Conservation (phyloP, 495 filamentous ascomycete genomes). For the Elasticomyces elasticus region DNA sequence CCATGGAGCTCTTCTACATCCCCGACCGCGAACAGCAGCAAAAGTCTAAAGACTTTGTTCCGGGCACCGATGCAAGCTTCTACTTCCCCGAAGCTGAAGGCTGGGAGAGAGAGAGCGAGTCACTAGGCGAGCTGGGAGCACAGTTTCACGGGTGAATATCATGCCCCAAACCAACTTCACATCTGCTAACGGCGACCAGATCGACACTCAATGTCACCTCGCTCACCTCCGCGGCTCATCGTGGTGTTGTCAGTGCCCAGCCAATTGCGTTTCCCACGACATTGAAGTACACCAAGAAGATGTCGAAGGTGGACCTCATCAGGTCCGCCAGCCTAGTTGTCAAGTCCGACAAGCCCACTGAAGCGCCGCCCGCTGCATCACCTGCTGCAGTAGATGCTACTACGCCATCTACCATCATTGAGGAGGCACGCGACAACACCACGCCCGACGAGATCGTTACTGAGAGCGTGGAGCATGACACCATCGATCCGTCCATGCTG, state of each 20-base stretch:
- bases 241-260: no score
- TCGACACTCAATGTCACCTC: neutral
- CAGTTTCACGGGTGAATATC: constrained; percentile 32
- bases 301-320: neutral
- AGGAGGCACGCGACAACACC: neutral
- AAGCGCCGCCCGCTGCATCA: neutral
- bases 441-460: neutral
- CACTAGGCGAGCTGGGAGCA: constrained; percentile 30
- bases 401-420: neutral
- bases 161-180: neutral
- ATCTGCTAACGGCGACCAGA: neutral
- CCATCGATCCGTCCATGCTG: constrained; percentile 10
- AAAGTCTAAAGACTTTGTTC: constrained; percentile 35
- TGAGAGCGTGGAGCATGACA: neutral
- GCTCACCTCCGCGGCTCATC: neutral
- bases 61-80: constrained; percentile 27
- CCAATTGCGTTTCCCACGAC: neutral
- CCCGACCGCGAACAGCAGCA: constrained; percentile 34
- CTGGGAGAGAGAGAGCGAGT: constrained; percentile 31
- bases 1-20: constrained; percentile 40
- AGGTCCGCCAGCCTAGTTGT: neutral
- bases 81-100: constrained; percentile 31
- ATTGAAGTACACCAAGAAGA: neutral
- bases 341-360: neutral
- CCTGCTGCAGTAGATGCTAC: neutral